Conservation (phyloP, 148 eudicot species). For the Diospyros kaki region DNA sequence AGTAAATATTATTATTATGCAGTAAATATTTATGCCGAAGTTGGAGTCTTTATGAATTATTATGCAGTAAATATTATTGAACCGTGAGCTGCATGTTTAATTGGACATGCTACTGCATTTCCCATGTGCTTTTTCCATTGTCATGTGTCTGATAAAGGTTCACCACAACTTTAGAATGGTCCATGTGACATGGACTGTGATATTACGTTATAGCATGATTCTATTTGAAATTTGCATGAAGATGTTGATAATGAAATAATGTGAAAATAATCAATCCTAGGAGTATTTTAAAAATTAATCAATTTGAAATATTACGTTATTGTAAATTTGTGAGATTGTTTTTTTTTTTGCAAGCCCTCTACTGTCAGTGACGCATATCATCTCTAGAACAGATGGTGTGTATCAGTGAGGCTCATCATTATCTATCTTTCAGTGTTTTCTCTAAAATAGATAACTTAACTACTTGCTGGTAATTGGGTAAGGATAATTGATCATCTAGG, state of each 20-base stretch:
- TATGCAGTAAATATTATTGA: no score
- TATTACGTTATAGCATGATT: neutral
- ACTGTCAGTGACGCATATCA: neutral
- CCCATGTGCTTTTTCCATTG: no score
- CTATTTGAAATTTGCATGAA: neutral
- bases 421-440: neutral
- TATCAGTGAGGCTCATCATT: neutral
- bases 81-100: no score
- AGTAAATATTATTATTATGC: no score
- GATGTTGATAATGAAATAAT: neutral
- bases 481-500: neutral
- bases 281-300: neutral
- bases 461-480: neutral
- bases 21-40: no score
- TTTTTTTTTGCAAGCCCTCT: neutral
- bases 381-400: neutral
- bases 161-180: no score
- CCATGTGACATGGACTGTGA: neutral
- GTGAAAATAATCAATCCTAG: neutral
- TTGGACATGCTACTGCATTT: no score
- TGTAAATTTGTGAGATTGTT: neutral
- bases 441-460: neutral
- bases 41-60: no score
- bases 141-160: no score
- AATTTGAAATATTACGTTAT: neutral